Evolutionary conservation across 2,329 filamentous ascomycete genomes (phyloP), one percentile per base, ranked within the genome.

Genomic region (Apiospora arundinis): DNA sequence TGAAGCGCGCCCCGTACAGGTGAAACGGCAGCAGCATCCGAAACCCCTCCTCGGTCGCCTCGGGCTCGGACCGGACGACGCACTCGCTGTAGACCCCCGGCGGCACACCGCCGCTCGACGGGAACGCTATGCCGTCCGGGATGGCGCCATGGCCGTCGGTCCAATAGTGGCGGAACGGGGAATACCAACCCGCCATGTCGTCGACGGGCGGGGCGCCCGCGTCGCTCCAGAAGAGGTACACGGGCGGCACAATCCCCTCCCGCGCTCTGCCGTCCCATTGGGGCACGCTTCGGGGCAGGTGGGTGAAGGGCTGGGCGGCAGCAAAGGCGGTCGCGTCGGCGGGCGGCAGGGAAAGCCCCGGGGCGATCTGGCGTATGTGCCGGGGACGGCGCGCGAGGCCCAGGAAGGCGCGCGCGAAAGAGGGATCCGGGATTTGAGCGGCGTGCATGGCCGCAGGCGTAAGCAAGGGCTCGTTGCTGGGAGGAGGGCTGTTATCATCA

Each of bases 1-100:
- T 81, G 70, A 72, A 76, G 73, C 75, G 71, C 72, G 77, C 73
- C 23, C 74, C 75, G 5, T 68, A 68, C 40, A 75, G 70, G 60
- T 68, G 9, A 60, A 72, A 76, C 2, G 77, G 76, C 37, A 78
- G 72, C 67, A 74, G 69, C 18, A 80, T 70, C 56, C 75, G 76
- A 70, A 80, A 80, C 45, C 74, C 79, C n/a, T 79, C 78, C 70
- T 80, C 78, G 37, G 74, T 25, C 9, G 52, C 69, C 28, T 78
- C 76, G 71, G 28, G 66, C 23, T 52, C 46, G n/a, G 52, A 40
- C 65, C 77, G 74, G 21, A 76, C 74, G 42, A 79, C 74, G 28
- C 75, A 76, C 71, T 77, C 75, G 40, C 69, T 77, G 70, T 80
- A 80, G 5, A 80, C 67, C n/a, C 76, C 76, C 37, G 72, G 74